Evolutionary conservation across 257 asterid species (phyloP), one percentile per base, ranked within the genome.

Genomic region (Rhazya stricta): DNA sequence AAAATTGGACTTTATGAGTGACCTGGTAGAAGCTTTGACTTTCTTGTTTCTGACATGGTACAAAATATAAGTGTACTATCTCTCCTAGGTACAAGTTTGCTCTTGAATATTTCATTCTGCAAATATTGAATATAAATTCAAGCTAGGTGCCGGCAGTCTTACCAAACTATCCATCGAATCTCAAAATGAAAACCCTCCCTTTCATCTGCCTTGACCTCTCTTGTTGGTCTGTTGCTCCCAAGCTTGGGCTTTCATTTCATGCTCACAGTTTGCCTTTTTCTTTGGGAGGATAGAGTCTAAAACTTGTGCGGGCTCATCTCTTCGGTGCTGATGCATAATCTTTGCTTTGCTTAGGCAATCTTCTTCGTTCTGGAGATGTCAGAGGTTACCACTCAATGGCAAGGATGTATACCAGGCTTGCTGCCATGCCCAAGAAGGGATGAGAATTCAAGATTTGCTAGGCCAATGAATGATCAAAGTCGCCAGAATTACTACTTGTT

Each of bases 301-400:
- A n/a, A n/a, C n/a, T n/a, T n/a, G n/a, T n/a, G n/a, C 39, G 0
- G 39, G 21, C 16, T 11, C 5, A 11, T 34, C 18, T 25, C 25
- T 13, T 32, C 19, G 32, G 18, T 25, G 15, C 78, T 65, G 70
- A 73, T 32, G 42, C 8, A 30, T 41, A 16, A 9, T 13, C 0
- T 74, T 36, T 29, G 12, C 57, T 74, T 66, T 73, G 56, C 29
- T 5, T 75, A 95, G 99, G 99, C 63, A 95, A 95, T 85, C 99
- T 95, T 78, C 96, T 95, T 41, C 96, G 98, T 0, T 85, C 98
- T 6, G 98, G 98, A 36, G 98, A 95, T 77, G 71, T 86, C 41
- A 86, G 97, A 83, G 99, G 99, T 54, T 95, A 70, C 87, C 97
- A 95, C 61, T 91, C 96, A 36, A 95, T 95, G 99, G 98, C 99